Base-by-base conservation (phyloP, 1,139 yeast species). In the Hanseniaspora uvarum region DNA sequence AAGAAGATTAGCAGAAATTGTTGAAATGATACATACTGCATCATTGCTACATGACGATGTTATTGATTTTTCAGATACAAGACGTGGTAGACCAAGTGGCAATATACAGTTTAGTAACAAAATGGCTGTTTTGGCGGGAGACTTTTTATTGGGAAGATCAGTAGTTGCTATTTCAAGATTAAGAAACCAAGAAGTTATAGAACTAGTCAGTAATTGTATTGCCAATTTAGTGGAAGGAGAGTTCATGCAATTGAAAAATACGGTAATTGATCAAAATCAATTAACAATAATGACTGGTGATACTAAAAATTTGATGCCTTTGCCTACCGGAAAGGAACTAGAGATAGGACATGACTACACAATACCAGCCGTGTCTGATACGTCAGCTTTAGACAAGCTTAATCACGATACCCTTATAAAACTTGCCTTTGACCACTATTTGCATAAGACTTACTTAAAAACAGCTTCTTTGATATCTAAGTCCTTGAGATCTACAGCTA, bases 221-320 rank as follows among this genome's bases (percentile, higher is more conserved):
- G 98, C 97, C 26, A 94, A 94, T 66, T 74, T 94, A 58, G 98
- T 92, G 0, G 98, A 94, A 70, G 98, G 98, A 48, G 98, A 92
- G 69, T 89, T 92, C 66, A 89, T 92, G 97, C 98, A 92, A 70
- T 77, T 92, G 71, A 89, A 89, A 62, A 92, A 92, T 68, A 87
- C 96, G 0, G 94, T 88, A 2, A 69, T 82, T 54, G 80, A 75
- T 53, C 65, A 71, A 40, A 72, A 74, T 46, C 67, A 74, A 30
- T 48, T 58, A 12, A 60, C 61, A 0, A 68, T 73, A 56, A 80
- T 75, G 57, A 79, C 75, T 56, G 78, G 73, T 33, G 60, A 63
- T 19, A 47, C 49, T 11, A 23, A 30, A 1, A 81, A 81, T 59
- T 59, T 59, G 12, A 70, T 81, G 7, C 88, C 89, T 1, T 63